Conservation (phyloP, 2,329 filamentous ascomycete genomes). For the Penicillium glabrum region DNA sequence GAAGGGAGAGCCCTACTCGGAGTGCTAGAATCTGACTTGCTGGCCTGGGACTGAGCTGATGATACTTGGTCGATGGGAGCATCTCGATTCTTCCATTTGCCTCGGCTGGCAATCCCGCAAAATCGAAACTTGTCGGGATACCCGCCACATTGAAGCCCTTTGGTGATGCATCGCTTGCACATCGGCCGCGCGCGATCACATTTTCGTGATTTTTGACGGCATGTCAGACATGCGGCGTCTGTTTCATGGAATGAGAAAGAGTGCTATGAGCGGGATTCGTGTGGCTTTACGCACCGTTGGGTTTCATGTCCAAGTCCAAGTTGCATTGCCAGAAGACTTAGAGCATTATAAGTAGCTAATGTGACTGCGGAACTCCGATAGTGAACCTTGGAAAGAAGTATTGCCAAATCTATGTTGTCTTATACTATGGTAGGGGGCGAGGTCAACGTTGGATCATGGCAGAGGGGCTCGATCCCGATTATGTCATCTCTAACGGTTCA, state of each 20-base stretch:
- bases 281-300: neutral
- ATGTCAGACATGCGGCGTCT: constrained; percentile 35
- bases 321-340: neutral
- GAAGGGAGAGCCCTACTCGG: neutral
- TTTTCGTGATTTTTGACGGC: constrained; percentile 33
- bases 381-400: neutral
- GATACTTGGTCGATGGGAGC: constrained; percentile 11
- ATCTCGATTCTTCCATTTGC: constrained; percentile 30
- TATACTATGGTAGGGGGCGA: neutral
- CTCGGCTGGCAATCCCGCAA: constrained; percentile 30
- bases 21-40: neutral
- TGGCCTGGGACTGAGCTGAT: neutral
- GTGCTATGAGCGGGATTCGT: neutral
- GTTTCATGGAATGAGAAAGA: neutral
- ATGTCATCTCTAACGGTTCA: neutral
- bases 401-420: neutral
- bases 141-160: constrained; percentile 31
- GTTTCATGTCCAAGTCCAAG: neutral
- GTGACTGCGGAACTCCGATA: neutral
- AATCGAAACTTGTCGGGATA: constrained; percentile 35
- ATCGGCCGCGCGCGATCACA: constrained; percentile 32
- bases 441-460: neutral
- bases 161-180: constrained; percentile 31
- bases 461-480: neutral
- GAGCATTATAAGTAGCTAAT: neutral